phyloP scores from a whole-genome alignment of 2,329 filamentous ascomycete genomes.

The Cytospora paraplurivora region DNA sequence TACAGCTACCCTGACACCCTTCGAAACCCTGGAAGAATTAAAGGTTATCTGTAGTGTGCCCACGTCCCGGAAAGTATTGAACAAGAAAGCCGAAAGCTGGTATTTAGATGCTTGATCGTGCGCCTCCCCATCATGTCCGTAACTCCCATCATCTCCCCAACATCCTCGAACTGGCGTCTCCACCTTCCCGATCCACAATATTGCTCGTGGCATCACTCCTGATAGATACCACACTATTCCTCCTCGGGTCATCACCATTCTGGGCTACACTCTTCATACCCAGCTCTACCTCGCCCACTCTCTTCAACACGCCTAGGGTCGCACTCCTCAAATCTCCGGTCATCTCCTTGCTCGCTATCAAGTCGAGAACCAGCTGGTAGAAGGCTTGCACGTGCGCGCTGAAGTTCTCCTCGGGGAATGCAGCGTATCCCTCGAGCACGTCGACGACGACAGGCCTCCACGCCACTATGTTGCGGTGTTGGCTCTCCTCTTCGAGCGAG shows the following conservation, averaged over 20 bases:
- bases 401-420: slow-evolving; percentile 81
- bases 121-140: slow-evolving; percentile 36
- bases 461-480: slow-evolving; percentile 94
- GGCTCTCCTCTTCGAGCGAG: slow-evolving; percentile 88
- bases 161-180: slow-evolving; percentile 34
- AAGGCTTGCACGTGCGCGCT: slow-evolving; percentile 77
- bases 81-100: slow-evolving; percentile 11
- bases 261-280: slow-evolving; percentile 56
- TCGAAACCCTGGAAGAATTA: neutral
- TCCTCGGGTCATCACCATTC: slow-evolving; percentile 36
- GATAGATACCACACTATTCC: slow-evolving; percentile 45
- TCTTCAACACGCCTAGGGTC: slow-evolving; percentile 73
- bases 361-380: slow-evolving; percentile 81
- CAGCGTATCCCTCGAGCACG: slow-evolving; percentile 88
- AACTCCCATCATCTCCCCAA: slow-evolving; percentile 27
- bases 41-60: neutral
- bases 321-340: slow-evolving; percentile 76
- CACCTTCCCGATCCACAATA: slow-evolving; percentile 32
- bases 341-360: slow-evolving; percentile 75
- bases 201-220: slow-evolving; percentile 24
- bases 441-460: slow-evolving; percentile 98
- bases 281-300: slow-evolving; percentile 77
- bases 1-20: neutral
- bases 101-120: slow-evolving; percentile 1
- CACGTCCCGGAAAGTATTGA: slow-evolving; percentile 15